Percentiles rank a stretch among this genome's conserved stretches.
These are phyloP conservation scores for Phytophthora pistaciae DNA, from an alignment of 352 stramenopile genomes.

Conservation along the genomic window DNA sequence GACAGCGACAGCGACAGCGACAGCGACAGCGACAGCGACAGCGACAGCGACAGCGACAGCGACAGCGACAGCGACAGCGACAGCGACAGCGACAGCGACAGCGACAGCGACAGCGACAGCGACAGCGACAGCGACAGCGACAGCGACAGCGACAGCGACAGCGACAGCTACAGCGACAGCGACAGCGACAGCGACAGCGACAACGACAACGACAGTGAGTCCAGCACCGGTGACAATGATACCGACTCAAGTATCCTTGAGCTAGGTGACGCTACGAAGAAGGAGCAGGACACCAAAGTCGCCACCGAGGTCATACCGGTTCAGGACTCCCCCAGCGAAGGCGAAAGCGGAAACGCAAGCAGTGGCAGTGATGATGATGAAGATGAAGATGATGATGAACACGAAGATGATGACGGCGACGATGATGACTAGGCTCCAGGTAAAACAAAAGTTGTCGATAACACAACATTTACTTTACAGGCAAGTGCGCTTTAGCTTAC, in stretches of 20 bases:
- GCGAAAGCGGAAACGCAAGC: neutral
- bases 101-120: constrained; percentile 7
- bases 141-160: no score
- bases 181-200: neutral
- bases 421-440: no score
- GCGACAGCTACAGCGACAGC: neutral
- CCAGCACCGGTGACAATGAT: neutral
- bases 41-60: neutral
- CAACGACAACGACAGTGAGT: neutral
- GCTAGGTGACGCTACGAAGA: neutral
- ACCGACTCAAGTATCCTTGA: neutral
- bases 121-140: constrained; percentile 10
- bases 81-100: neutral
- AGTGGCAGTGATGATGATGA: neutral
- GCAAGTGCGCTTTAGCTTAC: neutral
- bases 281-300: neutral
- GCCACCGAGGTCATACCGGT: neutral
- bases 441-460: no score
- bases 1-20: no score
- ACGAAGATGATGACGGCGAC: no score
- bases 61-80: neutral
- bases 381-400: no score
- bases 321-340: neutral
- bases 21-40: neutral
- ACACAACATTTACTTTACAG: neutral